Base-by-base conservation (phyloP, 2,329 filamentous ascomycete genomes). In the Pestalotiopsis sp. region DNA sequence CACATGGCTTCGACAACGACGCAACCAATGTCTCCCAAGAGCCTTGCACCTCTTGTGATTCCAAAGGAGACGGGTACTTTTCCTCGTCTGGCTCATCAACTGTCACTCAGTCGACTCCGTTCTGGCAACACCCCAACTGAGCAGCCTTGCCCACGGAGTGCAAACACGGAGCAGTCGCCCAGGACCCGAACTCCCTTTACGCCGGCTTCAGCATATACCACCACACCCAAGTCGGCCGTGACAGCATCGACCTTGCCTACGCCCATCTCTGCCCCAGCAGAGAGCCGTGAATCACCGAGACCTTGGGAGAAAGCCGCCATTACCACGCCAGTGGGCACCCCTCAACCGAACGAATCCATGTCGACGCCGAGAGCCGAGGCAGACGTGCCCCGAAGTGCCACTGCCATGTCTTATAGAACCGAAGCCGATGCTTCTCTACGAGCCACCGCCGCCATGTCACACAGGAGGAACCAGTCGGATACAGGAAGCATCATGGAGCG, bases 401-500 rank as follows among this genome's bases (percentile, higher is more conserved):
- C 71, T 12, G 64, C 68, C n/a, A 64, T 65, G 20, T 68, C 68
- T 45, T 38, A 67, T 45, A 62, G 66, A 25, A 64, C 66, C 4
- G 58, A 67, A 25, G 25, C 27, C 36, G 66, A 64, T 52, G 13
- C 23, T 57, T 41, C 65, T 11, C 69, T 69, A 52, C 72, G 71
- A 39, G 74, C 68, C 25, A 73, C 75, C 66, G 62, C 72, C n/a
- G 67, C 72, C 39, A 61, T 66, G 57, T 74, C 76, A 2, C 88
- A 90, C 72, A 82, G 83, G 65, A 81, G 88, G 63, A 84, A 84
- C 23, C 84, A 84, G 64, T 91, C 89, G 1, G 89, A 91, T 67
- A 84, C 86, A 0, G 86, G 83, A 13, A 85, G 85, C 69, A 87
- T 89, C 60, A 88, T 89, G 84, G 88, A 91, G 69, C 82, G 89